Base-by-base conservation (phyloP, 2,329 filamentous ascomycete genomes). In the Hymenoscyphus fraxineus region DNA sequence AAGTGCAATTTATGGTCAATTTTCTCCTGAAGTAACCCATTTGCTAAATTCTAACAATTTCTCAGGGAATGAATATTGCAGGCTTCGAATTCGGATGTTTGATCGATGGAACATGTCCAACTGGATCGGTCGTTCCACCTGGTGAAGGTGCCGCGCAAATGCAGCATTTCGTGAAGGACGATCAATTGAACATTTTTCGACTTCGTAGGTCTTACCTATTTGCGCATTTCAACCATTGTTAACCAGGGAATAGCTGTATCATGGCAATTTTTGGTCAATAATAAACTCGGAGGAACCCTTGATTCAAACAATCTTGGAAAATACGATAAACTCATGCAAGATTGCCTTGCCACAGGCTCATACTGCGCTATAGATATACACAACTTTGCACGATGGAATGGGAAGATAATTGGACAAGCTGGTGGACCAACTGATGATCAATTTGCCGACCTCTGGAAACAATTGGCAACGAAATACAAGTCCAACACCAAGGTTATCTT, bases 371-470 rank as follows among this genome's bases (percentile, higher is more conserved):
- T 88, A 61, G 85, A 88, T 69, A 73, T 84, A 56, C 81, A 85
- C 78, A 85, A 85, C 74, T 85, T 72, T 74, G 86, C 81, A 0
- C 81, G 87, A 56, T 89, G 83, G 79, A 82, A 89, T 66, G 83
- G 83, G 4, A 75, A 76, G 1, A 85, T 90, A 67, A 82, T 90
- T 61, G 87, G 87, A 0, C 87, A 89, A 71, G 59, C 58, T 13
- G 86, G 85, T 22, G 87, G 85, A 0, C 85, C 85, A 0, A 81
- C 81, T 0, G 81, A 89, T 71, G 82, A 80, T 12, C 67, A 86
- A 35, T 86, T 90, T 68, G 82, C 81, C 3, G 77, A 77, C 56
- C 75, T 90, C 2, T 90, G 88, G 88, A 74, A 72, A 3, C 78
- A 83, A 66, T 73, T 87, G 2, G 87, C 88, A 1, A 79, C 76